Conservation (phyloP, 805 yeast species). For the Cyberlindnera japonica region DNA sequence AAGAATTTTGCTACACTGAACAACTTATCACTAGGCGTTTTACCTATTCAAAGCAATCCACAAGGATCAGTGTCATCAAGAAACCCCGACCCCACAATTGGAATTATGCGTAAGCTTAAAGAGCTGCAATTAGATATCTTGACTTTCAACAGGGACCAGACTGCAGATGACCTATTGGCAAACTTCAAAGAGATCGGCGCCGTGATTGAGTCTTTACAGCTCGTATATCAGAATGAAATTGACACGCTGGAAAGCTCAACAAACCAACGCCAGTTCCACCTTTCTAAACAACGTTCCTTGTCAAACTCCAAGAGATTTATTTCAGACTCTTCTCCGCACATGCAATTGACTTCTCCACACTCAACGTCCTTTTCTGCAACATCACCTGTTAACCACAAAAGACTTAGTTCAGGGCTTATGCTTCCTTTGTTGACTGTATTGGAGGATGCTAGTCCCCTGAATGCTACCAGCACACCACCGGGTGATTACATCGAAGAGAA, state of each 20-base stretch:
- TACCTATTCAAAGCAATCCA: neutral
- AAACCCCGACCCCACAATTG: slow-evolving; percentile 9
- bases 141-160: slow-evolving; percentile 6
- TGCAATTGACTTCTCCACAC: slow-evolving; percentile 8
- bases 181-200: slow-evolving; percentile 15
- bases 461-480: slow-evolving; percentile 3
- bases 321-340: slow-evolving; percentile 16
- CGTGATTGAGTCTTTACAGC: slow-evolving; percentile 8
- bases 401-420: slow-evolving; percentile 28
- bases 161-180: slow-evolving; percentile 10
- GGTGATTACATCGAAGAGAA: slow-evolving; percentile 19
- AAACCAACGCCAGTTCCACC: slow-evolving; percentile 12
- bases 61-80: neutral
- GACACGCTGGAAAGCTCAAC: slow-evolving; percentile 9
- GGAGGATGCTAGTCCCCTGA: slow-evolving; percentile 14
- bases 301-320: slow-evolving; percentile 24
- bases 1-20: slow-evolving; percentile 1
- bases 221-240: slow-evolving; percentile 12
- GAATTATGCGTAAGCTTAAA: slow-evolving; percentile 10
- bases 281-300: slow-evolving; percentile 7
- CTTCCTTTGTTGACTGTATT: slow-evolving; percentile 28
- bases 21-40: slow-evolving; percentile 3
- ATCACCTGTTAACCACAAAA: slow-evolving; percentile 16
- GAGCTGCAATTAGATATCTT: slow-evolving; percentile 10
- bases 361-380: slow-evolving; percentile 14